phyloP scores from a whole-genome alignment of 1,284 basidiomycete species.

The Xerocomus nothofagi region DNA sequence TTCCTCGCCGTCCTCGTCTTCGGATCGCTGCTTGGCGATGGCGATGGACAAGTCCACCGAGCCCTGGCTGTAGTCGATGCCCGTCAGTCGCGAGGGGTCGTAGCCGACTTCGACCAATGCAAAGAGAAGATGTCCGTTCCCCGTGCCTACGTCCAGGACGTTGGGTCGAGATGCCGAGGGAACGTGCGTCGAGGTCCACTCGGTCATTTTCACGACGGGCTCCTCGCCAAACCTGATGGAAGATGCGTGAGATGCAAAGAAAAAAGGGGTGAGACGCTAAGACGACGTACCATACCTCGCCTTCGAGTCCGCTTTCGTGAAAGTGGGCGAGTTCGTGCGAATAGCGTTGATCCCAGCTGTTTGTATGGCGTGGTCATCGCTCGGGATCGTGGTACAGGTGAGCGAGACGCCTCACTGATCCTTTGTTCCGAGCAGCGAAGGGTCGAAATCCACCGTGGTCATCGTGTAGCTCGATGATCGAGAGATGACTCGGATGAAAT shows the following conservation, averaged over 20 bases:
- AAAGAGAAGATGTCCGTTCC: slow-evolving; percentile 84
- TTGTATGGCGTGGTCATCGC: not conserved
- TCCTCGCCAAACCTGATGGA: slow-evolving; percentile 80
- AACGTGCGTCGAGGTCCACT: slow-evolving; percentile 57
- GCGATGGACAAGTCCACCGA: slow-evolving; percentile 61
- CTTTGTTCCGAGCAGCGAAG: slow-evolving; percentile 73
- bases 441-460: slow-evolving; percentile 41
- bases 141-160: slow-evolving; percentile 77
- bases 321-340: slow-evolving; percentile 74
- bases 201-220: slow-evolving; percentile 78
- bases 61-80: slow-evolving; percentile 80
- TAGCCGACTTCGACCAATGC: slow-evolving; percentile 72
- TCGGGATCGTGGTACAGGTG: not conserved
- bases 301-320: slow-evolving; percentile 82
- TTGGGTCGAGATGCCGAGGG: slow-evolving; percentile 45
- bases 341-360: slow-evolving; percentile 74
- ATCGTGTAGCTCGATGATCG: slow-evolving; percentile 9
- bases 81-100: slow-evolving; percentile 51
- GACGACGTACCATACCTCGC: slow-evolving; percentile 77
- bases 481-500: not conserved
- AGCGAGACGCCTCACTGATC: slow-evolving; percentile 44
- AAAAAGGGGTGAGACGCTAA: not conserved
- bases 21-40: slow-evolving; percentile 46
- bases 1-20: slow-evolving; percentile 27
- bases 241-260: not conserved